Conservation (phyloP, 2,329 filamentous ascomycete genomes). For the Monosporascus sp. region DNA sequence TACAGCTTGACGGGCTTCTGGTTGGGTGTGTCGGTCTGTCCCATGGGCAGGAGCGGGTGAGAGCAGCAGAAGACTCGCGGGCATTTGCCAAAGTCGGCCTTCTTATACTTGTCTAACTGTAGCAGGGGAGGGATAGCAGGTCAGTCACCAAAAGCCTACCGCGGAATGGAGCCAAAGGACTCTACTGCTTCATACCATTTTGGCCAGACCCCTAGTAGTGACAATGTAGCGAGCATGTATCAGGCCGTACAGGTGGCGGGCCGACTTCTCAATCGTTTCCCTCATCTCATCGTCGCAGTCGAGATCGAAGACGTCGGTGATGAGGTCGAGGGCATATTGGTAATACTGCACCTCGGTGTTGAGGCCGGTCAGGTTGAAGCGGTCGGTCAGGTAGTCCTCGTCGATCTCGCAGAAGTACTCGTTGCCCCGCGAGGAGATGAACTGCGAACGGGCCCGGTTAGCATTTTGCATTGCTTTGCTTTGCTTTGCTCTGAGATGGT, state of each 20-base stretch:
- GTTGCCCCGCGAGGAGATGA: constrained; percentile 94
- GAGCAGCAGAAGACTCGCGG: constrained; percentile 92
- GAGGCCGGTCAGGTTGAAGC: constrained; percentile 94
- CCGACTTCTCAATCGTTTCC: constrained; percentile 96
- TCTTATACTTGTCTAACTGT: constrained; percentile 98
- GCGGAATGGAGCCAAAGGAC: too few relatives aligned
- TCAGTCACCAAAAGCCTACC: background rate
- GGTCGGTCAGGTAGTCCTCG: constrained; percentile 95
- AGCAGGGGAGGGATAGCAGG: background rate
- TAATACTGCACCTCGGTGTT: constrained; percentile 99
- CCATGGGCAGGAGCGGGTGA: constrained; percentile 91
- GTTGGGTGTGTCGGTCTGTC: constrained; percentile 83
- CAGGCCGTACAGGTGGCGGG: constrained; percentile 88
- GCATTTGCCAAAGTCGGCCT: constrained; percentile 96
- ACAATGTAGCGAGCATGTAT: constrained; percentile 97
- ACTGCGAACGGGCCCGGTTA: constrained; percentile 50
- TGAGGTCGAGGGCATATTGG: constrained; percentile 94
- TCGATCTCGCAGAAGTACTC: constrained; percentile 99
- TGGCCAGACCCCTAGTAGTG: constrained; percentile 84
- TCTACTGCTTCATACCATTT: constrained; percentile 66
- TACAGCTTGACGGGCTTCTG: constrained; percentile 92
- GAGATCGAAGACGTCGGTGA: constrained; percentile 97
- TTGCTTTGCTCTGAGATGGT: background rate
- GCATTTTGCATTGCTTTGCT: too few relatives aligned
- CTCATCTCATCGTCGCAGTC: constrained; percentile 98